Base-by-base conservation (phyloP, 768 basidiomycete genomes). In the Chiua virens region DNA sequence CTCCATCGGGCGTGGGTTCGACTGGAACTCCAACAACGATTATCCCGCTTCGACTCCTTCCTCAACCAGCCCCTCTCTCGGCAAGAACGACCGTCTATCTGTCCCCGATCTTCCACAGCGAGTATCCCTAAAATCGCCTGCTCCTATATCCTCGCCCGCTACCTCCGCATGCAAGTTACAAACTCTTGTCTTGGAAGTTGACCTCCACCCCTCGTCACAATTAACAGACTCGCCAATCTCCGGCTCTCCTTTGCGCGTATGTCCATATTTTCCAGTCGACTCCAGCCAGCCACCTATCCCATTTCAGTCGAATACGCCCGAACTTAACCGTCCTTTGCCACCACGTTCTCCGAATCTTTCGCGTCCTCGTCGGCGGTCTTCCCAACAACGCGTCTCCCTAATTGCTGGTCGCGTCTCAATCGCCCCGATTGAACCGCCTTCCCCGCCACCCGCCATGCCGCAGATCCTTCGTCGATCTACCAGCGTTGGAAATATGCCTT, bases 331-430 rank as follows among this genome's bases (percentile, higher is more conserved):
- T 34, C 59, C 71, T 23, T 59, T 70, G 8, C 64, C 73, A 22
- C 57, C 75, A 37, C 78, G 74, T 50, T 80, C 83, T 23, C 76
- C 83, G 13, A 77, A 81, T 11, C 76, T 79, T 20, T 77, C 84
- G 30, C 84, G 86, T 6, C 79, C 87, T 30, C 80, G 89, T 17
- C 76, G 87, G 43, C 78, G 90, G 48, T 91, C 89, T 34, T 91
- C 90, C 8, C 89, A 91, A 58, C 89, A 90, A 55, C 81, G 90
- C 43, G 86, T 92, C 22, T 92, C 90, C 14, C 76, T 92, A 36
- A 83, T 92, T 47, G 89, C 89, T 3, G 89, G 89, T 17, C 83
- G 87, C 59, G 83, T 92, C 11, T 84, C 79, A 18, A 90, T 92
- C 51, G 82, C 86, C 6, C 83, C 85, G 41, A 79, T 87, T 60